Percentiles rank a stretch among this genome's conserved stretches.
phyloP scores from a whole-genome alignment of 2,329 filamentous ascomycete species.

The Dactylella cylindrospora region DNA sequence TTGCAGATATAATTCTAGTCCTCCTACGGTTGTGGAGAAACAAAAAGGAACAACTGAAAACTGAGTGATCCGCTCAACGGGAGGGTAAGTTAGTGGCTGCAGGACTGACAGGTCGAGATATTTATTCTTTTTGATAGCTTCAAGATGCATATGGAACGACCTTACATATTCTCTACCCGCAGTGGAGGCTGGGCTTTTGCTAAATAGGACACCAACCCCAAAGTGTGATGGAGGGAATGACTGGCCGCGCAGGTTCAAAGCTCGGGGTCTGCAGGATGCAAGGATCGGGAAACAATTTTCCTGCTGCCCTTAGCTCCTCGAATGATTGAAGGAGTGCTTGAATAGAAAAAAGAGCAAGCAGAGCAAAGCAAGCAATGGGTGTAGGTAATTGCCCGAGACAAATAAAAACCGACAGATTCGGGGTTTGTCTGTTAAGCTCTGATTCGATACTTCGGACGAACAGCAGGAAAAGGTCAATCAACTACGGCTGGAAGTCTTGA shows the following conservation, averaged over 20 bases:
- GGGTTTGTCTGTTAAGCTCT: background rate
- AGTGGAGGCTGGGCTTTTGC: constrained; percentile 2
- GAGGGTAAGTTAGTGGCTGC: constrained; percentile 20
- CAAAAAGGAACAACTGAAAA: too few species aligned
- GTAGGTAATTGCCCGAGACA: background rate
- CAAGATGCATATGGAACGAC: constrained; percentile 35
- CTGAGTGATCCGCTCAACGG: constrained; percentile 9
- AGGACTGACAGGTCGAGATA: constrained; percentile 12
- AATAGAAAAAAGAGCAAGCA: constrained; percentile 2
- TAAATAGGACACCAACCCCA: constrained; percentile 5
- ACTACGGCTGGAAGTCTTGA: constrained; percentile 13
- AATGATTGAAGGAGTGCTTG: constrained; percentile 24
- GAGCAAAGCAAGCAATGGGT: background rate
- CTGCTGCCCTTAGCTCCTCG: constrained; percentile 19
- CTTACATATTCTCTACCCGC: constrained; percentile 19
- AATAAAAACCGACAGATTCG: background rate
- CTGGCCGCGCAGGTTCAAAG: constrained; percentile 13
- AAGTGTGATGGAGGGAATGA: constrained; percentile 4
- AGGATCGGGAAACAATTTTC: constrained; percentile 20
- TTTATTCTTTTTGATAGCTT: constrained; percentile 36
- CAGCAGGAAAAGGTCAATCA: constrained; percentile 1
- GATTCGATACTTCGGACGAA: constrained; percentile 21
- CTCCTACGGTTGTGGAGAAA: constrained; percentile 30
- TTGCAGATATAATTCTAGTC: constrained; percentile 27
- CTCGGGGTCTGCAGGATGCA: constrained; percentile 33